phyloP scores from a whole-genome alignment of 2,329 filamentous ascomycete species.

The Venturia oleaginea region DNA sequence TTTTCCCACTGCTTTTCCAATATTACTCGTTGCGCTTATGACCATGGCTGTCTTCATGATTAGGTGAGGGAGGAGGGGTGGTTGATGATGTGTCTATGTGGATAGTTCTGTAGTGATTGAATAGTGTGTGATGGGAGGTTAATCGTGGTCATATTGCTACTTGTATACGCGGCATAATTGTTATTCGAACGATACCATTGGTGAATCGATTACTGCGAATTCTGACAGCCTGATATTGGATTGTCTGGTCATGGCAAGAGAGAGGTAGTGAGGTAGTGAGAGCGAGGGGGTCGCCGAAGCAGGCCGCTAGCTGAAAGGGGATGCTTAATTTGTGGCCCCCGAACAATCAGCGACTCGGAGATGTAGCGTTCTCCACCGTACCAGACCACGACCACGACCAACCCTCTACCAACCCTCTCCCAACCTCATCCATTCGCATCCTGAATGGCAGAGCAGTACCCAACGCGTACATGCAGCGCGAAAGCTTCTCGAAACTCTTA shows the following conservation, averaged over 20 bases:
- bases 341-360: background rate
- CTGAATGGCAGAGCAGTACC: background rate
- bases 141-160: too few relatives aligned
- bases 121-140: too few relatives aligned
- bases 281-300: background rate
- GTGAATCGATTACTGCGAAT: too few relatives aligned
- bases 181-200: too few relatives aligned
- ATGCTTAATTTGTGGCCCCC: background rate
- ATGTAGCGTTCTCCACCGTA: background rate
- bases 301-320: background rate
- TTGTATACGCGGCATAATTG: too few relatives aligned
- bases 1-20: too few relatives aligned
- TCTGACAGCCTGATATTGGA: background rate
- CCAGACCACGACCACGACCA: background rate
- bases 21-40: too few relatives aligned
- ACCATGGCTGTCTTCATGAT: too few relatives aligned
- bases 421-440: background rate
- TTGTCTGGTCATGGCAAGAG: background rate
- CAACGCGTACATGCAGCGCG: background rate
- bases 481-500: background rate
- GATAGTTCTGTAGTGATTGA: too few relatives aligned
- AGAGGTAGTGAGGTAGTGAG: background rate
- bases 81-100: too few relatives aligned
- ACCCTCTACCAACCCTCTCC: background rate
- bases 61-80: too few relatives aligned